Conservation (phyloP, 192 early-diverging fungal genomes). For the Coemansia guatemalensis region DNA sequence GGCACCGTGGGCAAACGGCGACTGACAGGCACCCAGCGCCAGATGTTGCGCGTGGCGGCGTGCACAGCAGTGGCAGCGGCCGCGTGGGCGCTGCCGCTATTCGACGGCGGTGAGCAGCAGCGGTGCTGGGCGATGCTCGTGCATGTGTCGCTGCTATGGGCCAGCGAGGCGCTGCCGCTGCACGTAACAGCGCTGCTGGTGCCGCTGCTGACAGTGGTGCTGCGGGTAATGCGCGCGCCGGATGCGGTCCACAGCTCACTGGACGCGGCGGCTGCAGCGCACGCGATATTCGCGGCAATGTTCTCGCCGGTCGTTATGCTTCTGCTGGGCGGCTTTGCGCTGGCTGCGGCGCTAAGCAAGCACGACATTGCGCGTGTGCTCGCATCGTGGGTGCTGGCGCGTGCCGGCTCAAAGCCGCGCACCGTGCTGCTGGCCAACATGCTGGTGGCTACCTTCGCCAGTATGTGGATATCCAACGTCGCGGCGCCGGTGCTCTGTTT, state of each 20-base stretch:
- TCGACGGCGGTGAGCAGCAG: slow-evolving; percentile 72
- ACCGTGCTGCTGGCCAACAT: slow-evolving; percentile 89
- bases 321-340: slow-evolving; percentile 89
- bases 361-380: slow-evolving; percentile 91
- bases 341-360: slow-evolving; percentile 93
- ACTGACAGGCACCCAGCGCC: slow-evolving; percentile 51
- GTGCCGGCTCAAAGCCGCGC: slow-evolving; percentile 84
- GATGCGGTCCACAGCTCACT: slow-evolving; percentile 50
- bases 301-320: slow-evolving; percentile 96
- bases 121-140: slow-evolving; percentile 92
- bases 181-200: slow-evolving; percentile 90
- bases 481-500: slow-evolving; percentile 97
- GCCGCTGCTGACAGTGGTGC: slow-evolving; percentile 79
- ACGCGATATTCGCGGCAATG: slow-evolving; percentile 89
- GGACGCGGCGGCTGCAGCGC: slow-evolving; percentile 73
- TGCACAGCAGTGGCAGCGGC: slow-evolving; percentile 63
- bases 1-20: slow-evolving; percentile 55
- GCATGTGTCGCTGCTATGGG: slow-evolving; percentile 90
- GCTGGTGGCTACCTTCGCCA: slow-evolving; percentile 94
- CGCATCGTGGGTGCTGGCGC: slow-evolving; percentile 84
- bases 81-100: slow-evolving; percentile 61
- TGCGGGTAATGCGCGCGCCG: slow-evolving; percentile 78
- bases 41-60: slow-evolving; percentile 48
- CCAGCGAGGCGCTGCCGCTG: slow-evolving; percentile 88
- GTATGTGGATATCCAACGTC: slow-evolving; percentile 99